These are phyloP conservation scores for Asterophora parasitica DNA, from an alignment of 768 basidiomycete species.

Conservation along the genomic window DNA sequence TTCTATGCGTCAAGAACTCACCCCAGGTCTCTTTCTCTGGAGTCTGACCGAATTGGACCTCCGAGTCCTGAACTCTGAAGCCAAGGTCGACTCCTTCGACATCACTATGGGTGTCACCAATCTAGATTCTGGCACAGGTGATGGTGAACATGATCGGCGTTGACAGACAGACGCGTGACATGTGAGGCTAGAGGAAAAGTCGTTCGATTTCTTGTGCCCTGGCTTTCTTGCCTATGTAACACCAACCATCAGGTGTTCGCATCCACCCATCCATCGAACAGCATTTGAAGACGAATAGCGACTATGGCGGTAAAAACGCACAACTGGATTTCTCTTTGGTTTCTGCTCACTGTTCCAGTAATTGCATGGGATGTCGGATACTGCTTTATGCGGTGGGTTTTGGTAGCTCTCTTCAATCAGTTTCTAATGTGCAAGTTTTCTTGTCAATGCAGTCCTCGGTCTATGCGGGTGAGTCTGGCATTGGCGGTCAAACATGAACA, in stretches of 20 bases:
- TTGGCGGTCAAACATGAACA: not conserved
- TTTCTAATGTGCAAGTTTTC: not conserved
- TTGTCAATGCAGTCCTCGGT: slow-evolving; percentile 65
- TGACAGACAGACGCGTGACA: too few relatives aligned
- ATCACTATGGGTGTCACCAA: too few relatives aligned
- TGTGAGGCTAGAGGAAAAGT: not conserved
- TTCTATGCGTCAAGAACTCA: too few relatives aligned
- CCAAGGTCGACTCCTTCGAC: too few relatives aligned
- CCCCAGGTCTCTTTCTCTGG: too few relatives aligned
- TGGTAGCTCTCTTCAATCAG: not conserved
- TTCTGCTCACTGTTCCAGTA: slow-evolving; percentile 56
- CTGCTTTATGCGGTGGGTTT: slow-evolving; percentile 68
- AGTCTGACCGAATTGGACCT: too few relatives aligned
- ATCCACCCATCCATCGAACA: too few relatives aligned
- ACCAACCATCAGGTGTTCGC: too few relatives aligned
- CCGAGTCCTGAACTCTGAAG: too few relatives aligned
- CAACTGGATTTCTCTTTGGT: slow-evolving; percentile 65
- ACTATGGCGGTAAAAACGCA: slow-evolving; percentile 47
- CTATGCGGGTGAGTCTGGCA: slow-evolving; percentile 50
- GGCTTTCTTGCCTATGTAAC: too few relatives aligned
- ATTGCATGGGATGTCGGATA: slow-evolving; percentile 80
- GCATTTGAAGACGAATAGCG: slow-evolving; percentile 2
- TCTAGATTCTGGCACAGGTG: too few relatives aligned
- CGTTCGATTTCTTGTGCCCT: not conserved
- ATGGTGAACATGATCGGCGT: too few relatives aligned